Conservation (phyloP, 2,329 filamentous ascomycete genomes). For the Cylindrodendrum hubeiense region DNA sequence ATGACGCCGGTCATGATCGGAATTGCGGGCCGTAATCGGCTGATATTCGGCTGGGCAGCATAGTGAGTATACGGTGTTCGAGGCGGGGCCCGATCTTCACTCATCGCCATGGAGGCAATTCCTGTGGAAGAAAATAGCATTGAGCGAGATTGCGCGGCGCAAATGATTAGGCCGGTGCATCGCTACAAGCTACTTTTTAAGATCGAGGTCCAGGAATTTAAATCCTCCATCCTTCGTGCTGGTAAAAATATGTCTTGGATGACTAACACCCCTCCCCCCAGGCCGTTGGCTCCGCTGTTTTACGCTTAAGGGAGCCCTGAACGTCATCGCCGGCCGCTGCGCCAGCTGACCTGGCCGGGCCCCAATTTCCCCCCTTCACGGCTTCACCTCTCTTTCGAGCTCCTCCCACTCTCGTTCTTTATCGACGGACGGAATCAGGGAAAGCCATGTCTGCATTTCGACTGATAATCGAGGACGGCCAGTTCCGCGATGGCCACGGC, state of each 20-base stretch:
- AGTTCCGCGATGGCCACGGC: constrained; percentile 84
- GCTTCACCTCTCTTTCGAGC: constrained; percentile 9
- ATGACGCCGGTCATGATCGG: constrained; percentile 17
- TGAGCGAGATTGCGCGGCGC: background rate
- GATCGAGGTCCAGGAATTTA: background rate
- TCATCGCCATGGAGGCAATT: background rate
- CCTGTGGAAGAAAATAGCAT: background rate
- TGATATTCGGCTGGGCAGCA: constrained; percentile 38
- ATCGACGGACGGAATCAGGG: constrained; percentile 1
- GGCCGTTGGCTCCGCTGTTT: constrained; percentile 16
- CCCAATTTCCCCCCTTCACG: constrained; percentile 30
- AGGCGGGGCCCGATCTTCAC: constrained; percentile 22
- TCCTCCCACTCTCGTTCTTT: constrained; percentile 3
- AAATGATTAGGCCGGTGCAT: background rate
- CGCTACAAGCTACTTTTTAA: background rate
- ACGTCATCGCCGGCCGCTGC: constrained; percentile 38
- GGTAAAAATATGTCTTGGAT: constrained; percentile 17
- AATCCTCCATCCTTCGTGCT: background rate
- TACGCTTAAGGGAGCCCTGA: constrained; percentile 27
- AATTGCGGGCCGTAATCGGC: constrained; percentile 32
- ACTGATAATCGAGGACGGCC: constrained; percentile 85
- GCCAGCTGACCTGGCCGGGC: constrained; percentile 28
- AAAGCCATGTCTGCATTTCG: constrained; percentile 77
- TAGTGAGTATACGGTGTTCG: constrained; percentile 25
- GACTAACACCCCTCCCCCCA: constrained; percentile 38